phyloP scores from a whole-genome alignment of 2,329 filamentous ascomycete species.

The Cytospora chrysosperma region DNA sequence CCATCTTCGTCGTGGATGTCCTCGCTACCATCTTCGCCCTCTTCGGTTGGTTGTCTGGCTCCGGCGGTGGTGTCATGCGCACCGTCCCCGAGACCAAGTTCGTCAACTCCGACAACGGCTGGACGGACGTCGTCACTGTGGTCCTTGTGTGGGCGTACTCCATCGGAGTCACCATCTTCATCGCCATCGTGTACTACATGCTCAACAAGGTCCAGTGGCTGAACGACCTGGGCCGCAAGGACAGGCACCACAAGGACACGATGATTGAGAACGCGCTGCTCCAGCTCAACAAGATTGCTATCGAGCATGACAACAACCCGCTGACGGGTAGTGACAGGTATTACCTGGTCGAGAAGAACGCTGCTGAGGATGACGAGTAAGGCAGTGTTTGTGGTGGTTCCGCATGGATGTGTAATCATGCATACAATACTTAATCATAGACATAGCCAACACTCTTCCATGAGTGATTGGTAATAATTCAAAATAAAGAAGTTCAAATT shows the following conservation, averaged over 20 bases:
- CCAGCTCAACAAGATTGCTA: constrained; percentile 62
- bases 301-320: constrained; percentile 55
- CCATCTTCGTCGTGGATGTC: constrained; percentile 70
- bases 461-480: background rate
- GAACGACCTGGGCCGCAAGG: constrained; percentile 62
- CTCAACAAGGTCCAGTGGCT: constrained; percentile 59
- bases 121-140: constrained; percentile 56
- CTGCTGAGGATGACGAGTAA: constrained; percentile 25
- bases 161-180: constrained; percentile 64
- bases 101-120: constrained; percentile 35
- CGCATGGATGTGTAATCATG: background rate
- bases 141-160: constrained; percentile 66
- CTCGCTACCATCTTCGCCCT: constrained; percentile 71
- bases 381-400: background rate
- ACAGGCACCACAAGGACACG: constrained; percentile 60
- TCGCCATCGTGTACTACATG: constrained; percentile 63
- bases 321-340: constrained; percentile 16
- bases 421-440: background rate
- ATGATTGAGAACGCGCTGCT: constrained; percentile 66
- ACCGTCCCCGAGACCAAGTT: constrained; percentile 26
- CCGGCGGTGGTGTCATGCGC: constrained; percentile 28
- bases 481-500: background rate
- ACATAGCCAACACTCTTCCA: background rate
- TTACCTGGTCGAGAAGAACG: constrained; percentile 23
- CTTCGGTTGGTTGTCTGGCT: constrained; percentile 68